Base-by-base conservation (phyloP, 73 alveolate genomes). In the Durusdinium trenchii region DNA sequence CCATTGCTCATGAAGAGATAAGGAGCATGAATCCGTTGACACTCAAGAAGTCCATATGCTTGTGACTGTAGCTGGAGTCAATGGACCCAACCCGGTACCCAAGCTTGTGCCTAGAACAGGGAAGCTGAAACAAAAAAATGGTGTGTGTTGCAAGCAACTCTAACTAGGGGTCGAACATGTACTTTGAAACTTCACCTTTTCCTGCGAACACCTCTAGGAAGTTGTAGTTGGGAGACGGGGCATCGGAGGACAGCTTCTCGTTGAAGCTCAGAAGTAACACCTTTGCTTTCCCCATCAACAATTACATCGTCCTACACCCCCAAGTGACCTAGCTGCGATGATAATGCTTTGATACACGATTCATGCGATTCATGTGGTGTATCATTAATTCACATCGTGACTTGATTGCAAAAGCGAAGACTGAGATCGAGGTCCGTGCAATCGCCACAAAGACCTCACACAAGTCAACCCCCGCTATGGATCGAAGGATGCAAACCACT, bases 131-230 rank as follows among this genome's bases (percentile, higher is more conserved):
- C 2, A 54, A 32, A 48, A 7, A 35, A 35, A n/a, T 40, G 54
- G 28, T n/a, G 12, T 0, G 42, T 38, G 12, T 1, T 38, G n/a
- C 51, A 38, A 71, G n/a, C n/a, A n/a, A n/a, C n/a, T n/a, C 69
- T 12, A 73, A 6, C 85, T 73, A 73, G 85, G 85, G 36, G 40
- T 40, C 23, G 85, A 23, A 42, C 89, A 38, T 35, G 16, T 35
- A 26, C 20, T 79, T 46, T 45, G 89, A 79, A 20, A 79, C 89
- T 23, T 20, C 30, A 5, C 89, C 89, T 26, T 10, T 45, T 45
- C 89, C 89, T 14, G 64, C 38, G 43, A 79, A 79, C 14, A 79
- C 89, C 23, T 79, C 89, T 26, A 79, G 45, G 57, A 79, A 42
- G 35, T 43, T 20, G 62, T 79, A 79, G 64, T 26, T 48, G 38